These are phyloP conservation scores for Platanthera guangdongensis DNA, from an alignment of 106 monocot species.

Conservation along the genomic window DNA sequence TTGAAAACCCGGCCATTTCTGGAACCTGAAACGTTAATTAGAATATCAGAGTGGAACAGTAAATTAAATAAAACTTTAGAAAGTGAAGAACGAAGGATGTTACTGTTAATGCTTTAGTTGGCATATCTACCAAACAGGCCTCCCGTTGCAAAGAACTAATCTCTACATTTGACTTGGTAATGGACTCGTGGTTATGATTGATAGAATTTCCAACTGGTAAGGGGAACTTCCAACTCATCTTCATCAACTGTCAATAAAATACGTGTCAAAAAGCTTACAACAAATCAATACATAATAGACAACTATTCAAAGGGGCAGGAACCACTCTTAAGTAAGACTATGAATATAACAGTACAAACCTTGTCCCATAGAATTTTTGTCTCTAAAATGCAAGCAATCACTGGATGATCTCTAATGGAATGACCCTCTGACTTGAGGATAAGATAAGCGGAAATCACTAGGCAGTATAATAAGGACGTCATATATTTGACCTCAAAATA, in stretches of 20 bases:
- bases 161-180: conserved; percentile 8
- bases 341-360: conserved; percentile 23
- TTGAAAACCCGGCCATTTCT: conserved; percentile 10
- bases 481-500: conserved; percentile 46
- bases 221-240: conserved; percentile 28
- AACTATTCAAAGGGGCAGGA: neutral
- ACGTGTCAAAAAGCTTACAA: conserved; percentile 4
- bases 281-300: neutral
- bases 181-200: conserved; percentile 5
- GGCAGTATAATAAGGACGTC: conserved; percentile 52
- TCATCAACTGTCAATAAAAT: conserved; percentile 36
- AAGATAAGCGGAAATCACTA: conserved; percentile 79
- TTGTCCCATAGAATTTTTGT: conserved; percentile 72
- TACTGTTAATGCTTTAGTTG: conserved; percentile 13
- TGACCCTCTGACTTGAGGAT: conserved; percentile 82
- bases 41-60: neutral
- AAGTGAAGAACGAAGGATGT: neutral
- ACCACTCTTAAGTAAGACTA: neutral
- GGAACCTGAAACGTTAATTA: conserved; percentile 20
- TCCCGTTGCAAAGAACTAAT: conserved; percentile 15
- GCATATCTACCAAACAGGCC: neutral
- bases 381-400: conserved; percentile 72
- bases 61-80: neutral
- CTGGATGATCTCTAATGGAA: conserved; percentile 79
- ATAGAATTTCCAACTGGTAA: conserved; percentile 14